Percentiles rank a stretch among this genome's conserved stretches.
These are phyloP conservation scores for Prunella vulgaris DNA, from an alignment of 257 asterid genomes.

Conservation along the genomic window DNA sequence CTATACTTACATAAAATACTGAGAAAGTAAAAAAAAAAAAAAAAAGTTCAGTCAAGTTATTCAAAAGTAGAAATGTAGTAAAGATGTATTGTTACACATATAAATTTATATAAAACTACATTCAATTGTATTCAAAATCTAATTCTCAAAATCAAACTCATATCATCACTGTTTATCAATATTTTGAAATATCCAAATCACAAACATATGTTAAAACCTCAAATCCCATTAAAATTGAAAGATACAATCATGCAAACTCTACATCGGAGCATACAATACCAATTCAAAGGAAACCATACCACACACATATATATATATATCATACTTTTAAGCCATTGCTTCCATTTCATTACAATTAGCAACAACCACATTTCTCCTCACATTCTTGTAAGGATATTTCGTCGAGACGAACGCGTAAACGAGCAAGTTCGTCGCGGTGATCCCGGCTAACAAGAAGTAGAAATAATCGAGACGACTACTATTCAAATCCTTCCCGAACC, in stretches of 20 bases:
- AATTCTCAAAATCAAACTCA: no score
- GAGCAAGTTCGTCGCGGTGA: constrained; percentile 37
- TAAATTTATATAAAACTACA: no score
- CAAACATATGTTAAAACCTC: no score
- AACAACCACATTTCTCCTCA: constrained; percentile 32
- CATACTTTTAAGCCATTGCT: constrained; percentile 7
- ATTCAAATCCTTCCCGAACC: constrained; percentile 48
- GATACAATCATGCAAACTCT: neutral
- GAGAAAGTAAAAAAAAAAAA: no score
- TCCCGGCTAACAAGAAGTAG: constrained; percentile 46
- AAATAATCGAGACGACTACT: constrained; percentile 38
- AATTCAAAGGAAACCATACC: neutral
- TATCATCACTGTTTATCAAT: no score
- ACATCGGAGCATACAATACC: neutral
- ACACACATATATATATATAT: no score
- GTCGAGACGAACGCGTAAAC: constrained; percentile 45
- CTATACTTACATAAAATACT: no score
- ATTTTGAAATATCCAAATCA: no score
- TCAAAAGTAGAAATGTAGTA: no score
- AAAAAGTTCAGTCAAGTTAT: no score
- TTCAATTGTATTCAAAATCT: no score
- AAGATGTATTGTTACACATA: no score
- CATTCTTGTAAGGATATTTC: constrained; percentile 66
- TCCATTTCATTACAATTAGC: constrained; percentile 30
- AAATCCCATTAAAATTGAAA: neutral